phyloP scores from a whole-genome alignment of 306 rosid genomes.

The Quercus cerris region DNA sequence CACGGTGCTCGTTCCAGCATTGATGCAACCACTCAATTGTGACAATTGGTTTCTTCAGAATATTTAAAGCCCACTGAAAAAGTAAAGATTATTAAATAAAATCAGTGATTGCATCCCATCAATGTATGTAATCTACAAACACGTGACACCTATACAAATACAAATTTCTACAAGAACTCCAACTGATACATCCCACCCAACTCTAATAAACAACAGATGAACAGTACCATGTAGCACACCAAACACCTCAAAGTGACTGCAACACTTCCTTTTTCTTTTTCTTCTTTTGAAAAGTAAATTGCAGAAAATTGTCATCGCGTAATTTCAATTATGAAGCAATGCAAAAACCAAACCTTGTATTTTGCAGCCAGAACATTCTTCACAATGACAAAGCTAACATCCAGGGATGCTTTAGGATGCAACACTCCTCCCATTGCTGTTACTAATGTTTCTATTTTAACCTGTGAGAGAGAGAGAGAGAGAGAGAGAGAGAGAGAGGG shows the following conservation, averaged over 20 bases:
- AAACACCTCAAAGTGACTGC: conserved; percentile 2
- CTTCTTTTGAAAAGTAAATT: not conserved
- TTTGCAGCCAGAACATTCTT: conserved; percentile 90
- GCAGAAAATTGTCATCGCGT: not conserved
- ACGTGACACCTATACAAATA: conserved; percentile 4
- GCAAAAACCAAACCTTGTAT: conserved; percentile 61
- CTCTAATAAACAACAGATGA: not conserved
- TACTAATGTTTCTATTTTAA: conserved; percentile 64
- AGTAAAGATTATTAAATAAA: conserved; percentile 1
- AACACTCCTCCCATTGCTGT: conserved; percentile 90
- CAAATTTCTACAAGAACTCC: not conserved
- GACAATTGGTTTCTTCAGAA: conserved; percentile 88
- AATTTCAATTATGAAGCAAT: not conserved
- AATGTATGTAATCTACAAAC: conserved; percentile 4
- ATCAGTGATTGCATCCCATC: conserved; percentile 22
- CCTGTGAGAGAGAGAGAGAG: conserved; percentile 37
- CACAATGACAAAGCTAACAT: conserved; percentile 76
- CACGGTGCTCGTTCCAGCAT: conserved; percentile 89
- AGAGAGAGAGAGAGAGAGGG: conserved; percentile 2
- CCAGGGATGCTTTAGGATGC: conserved; percentile 54
- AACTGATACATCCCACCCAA: conserved; percentile 6
- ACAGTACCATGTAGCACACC: no score
- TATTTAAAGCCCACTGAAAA: conserved; percentile 90
- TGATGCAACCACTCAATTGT: conserved; percentile 80
- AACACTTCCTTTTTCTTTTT: not conserved